Percentiles rank a stretch among this genome's conserved stretches.
phyloP scores from a whole-genome alignment of 345 rosid genomes.

The Gossypioides kirkii region DNA sequence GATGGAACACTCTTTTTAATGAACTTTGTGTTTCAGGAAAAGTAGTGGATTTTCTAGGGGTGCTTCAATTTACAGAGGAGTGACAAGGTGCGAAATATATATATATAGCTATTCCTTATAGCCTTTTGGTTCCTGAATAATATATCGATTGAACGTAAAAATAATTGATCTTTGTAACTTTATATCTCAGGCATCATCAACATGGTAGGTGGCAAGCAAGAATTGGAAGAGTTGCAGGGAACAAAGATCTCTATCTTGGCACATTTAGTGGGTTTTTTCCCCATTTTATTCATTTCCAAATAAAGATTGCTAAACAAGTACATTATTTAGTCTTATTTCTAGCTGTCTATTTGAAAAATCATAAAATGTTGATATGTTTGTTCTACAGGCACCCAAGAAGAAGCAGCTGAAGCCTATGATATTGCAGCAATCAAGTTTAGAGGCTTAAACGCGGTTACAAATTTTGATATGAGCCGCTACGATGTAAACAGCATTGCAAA shows the following conservation, averaged over 20 bases:
- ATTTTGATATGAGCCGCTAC: conserved; percentile 89
- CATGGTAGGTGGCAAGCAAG: conserved; percentile 99
- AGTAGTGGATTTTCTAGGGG: conserved; percentile 99
- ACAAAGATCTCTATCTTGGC: conserved; percentile 96
- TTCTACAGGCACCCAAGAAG: conserved; percentile 78
- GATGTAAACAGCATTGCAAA: conserved; percentile 81
- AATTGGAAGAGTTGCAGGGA: conserved; percentile 95
- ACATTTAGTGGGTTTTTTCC: conserved; percentile 64
- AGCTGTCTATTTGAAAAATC: background rate
- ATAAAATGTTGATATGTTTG: background rate
- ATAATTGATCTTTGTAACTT: background rate
- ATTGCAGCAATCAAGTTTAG: conserved; percentile 94
- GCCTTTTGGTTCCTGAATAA: background rate
- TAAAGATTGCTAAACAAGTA: background rate
- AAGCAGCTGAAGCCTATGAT: conserved; percentile 97
- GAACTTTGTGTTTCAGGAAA: conserved; percentile 38
- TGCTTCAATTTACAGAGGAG: conserved; percentile 96
- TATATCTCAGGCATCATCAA: conserved; percentile 74
- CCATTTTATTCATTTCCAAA: no score
- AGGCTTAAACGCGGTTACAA: conserved; percentile 85
- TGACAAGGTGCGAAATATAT: conserved; percentile 53
- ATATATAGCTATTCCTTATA: background rate
- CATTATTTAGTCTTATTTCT: background rate
- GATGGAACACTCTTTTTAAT: background rate
- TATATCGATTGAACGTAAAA: background rate